A percentile compares a stretch with the other conserved stretches of the same genome.
Conservation (phyloP, 2,329 filamentous ascomycete genomes). For the Nemania sp. region DNA sequence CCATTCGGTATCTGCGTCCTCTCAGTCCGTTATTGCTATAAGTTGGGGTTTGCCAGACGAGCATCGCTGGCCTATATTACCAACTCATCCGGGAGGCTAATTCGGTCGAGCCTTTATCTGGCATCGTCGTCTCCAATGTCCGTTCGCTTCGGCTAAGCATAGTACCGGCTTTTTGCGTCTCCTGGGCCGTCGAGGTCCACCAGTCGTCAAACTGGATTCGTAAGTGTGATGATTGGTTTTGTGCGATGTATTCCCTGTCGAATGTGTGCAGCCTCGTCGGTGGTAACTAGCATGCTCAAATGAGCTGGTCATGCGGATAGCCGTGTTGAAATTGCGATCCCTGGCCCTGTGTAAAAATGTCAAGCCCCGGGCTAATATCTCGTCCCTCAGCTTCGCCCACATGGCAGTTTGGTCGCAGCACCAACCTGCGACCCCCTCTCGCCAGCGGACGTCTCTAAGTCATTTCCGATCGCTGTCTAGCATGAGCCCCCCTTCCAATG, state of each 20-base stretch:
- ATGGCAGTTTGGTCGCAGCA: constrained; percentile 59
- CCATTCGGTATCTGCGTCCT: constrained; percentile 9
- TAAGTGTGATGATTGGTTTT: constrained; percentile 33
- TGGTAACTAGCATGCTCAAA: constrained; percentile 14
- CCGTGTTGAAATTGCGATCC: constrained; percentile 15
- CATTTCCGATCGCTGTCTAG: constrained; percentile 60
- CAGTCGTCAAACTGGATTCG: constrained; percentile 43
- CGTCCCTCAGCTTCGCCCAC: constrained; percentile 54
- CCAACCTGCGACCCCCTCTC: constrained; percentile 41
- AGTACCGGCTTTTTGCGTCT: constrained; percentile 32
- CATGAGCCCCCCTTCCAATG: constrained; percentile 49
- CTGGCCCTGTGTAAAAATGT: neutral
- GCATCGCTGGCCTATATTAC: constrained; percentile 18
- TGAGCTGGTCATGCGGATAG: constrained; percentile 20
- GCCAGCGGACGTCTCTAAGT: constrained; percentile 46
- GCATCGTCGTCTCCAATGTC: constrained; percentile 29
- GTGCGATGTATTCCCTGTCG: constrained; percentile 16
- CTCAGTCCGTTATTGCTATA: neutral
- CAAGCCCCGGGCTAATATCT: constrained; percentile 28
- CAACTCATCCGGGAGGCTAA: constrained; percentile 6
- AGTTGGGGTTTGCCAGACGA: constrained; percentile 8
- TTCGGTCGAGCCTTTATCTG: constrained; percentile 20
- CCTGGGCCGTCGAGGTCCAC: constrained; percentile 39
- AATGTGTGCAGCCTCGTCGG: constrained; percentile 9
- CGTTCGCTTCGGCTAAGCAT: constrained; percentile 24